phyloP scores from a whole-genome alignment of 305 asterid species.

The Euphrasia arctica region DNA sequence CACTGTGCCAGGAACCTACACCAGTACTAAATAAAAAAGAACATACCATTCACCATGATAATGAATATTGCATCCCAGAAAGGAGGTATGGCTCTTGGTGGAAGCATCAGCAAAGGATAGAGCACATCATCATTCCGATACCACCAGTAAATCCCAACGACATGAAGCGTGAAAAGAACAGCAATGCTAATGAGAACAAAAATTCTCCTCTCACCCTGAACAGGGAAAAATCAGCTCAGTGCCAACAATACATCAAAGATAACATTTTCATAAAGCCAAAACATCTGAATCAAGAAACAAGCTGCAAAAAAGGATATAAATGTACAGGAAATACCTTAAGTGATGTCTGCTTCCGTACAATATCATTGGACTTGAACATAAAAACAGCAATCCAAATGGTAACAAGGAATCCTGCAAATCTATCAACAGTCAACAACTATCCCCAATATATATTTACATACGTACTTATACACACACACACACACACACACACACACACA shows the following conservation, averaged over 20 bases:
- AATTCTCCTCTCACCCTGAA: conserved; percentile 76
- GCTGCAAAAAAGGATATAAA: conserved; percentile 7
- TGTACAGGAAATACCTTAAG: conserved; percentile 52
- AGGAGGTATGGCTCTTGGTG: conserved; percentile 73
- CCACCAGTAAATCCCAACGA: conserved; percentile 75
- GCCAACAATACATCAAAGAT: conserved; percentile 20
- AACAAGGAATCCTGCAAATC: conserved; percentile 59
- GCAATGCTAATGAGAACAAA: conserved; percentile 44
- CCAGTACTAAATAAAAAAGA: conserved; percentile 10
- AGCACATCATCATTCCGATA: conserved; percentile 59
- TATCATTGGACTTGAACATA: conserved; percentile 80
- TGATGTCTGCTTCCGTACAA: conserved; percentile 83
- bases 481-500: no score
- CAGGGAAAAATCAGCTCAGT: conserved; percentile 22
- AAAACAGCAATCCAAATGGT: conserved; percentile 77
- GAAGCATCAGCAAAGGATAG: conserved; percentile 65
- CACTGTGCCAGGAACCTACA: conserved; percentile 12
- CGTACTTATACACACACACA: neutral
- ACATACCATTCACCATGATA: conserved; percentile 76
- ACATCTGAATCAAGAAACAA: conserved; percentile 18
- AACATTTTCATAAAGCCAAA: neutral
- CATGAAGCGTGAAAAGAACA: conserved; percentile 52
- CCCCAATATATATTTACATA: neutral
- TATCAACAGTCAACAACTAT: conserved; percentile 23
- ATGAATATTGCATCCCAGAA: conserved; percentile 84